Base-by-base conservation (phyloP, 345 rosid species). In the Pugionium cornutum region DNA sequence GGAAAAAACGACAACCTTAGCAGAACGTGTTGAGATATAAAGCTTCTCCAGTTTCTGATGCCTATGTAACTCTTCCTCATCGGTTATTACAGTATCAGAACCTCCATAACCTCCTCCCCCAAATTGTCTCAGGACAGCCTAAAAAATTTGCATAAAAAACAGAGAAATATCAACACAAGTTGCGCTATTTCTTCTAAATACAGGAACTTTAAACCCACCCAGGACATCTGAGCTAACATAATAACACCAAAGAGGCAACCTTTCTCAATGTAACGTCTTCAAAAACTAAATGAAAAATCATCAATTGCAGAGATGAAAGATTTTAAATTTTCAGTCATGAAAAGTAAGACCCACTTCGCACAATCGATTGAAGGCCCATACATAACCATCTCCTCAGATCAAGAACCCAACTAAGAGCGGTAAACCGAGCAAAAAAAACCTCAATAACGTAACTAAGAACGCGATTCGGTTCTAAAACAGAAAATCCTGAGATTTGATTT, bases 101-200 rank as follows among this genome's bases (percentile, higher is more conserved):
- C 86, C 82, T 74, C 95, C 98, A 74, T 89, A 89, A 31, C 95
- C 98, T 69, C 89, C 83, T 42, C 74, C 96, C 29, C 96, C 96
- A 73, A 91, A 91, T 73, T 92, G 96, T 76, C 88, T 92, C 74
- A 86, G 57, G 69, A 92, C 98, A 75, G 98, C 98, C 98, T 92
- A 61, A 47, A 67, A 58, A 41, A 29, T 62, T 62, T n/a, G 8
- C 9, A 60, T 10, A 1, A 68, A 18, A 0, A 49, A 69, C 18
- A 60, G 52, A 35, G 65, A 64, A n/a, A 62, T 18, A 55, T 61
- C 30, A 54, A 58, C 59, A 60, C 33, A 67, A 32, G 2, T 25
- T 42, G 48, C 42, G 5, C 61, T 6, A 4, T 34, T 7, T 43
- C 40, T 31, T 59, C 2, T 9, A 30, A n/a, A 29, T 58, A 58